Percentiles rank a stretch among this genome's conserved stretches.
phyloP scores from a whole-genome alignment of 176 grass and related monocot genomes.

The Carex parvula region DNA sequence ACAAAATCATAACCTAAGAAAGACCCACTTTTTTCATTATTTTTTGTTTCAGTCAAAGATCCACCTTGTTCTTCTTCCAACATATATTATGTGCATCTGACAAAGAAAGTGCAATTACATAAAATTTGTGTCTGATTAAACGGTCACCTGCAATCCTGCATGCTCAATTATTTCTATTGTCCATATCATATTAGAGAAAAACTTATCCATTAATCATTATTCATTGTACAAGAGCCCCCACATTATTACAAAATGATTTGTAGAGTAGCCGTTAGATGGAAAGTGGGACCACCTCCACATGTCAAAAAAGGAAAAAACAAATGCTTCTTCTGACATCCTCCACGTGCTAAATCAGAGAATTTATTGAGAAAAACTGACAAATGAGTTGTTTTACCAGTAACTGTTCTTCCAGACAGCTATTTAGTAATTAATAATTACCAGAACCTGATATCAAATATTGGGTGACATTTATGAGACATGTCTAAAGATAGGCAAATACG shows the following conservation, averaged over 20 bases:
- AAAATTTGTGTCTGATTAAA: background rate
- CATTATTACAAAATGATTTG: background rate
- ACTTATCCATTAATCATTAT: too few species aligned
- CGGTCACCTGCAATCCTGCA: constrained; percentile 14
- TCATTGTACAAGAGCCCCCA: too few species aligned
- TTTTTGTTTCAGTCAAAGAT: background rate
- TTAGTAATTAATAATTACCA: background rate
- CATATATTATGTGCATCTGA: background rate
- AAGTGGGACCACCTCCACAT: background rate
- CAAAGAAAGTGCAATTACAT: background rate
- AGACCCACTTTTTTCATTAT: background rate
- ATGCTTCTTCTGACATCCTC: background rate
- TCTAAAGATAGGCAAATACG: background rate
- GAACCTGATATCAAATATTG: background rate
- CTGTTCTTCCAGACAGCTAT: background rate
- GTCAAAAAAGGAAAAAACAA: background rate
- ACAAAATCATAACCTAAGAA: background rate
- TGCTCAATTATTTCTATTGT: background rate
- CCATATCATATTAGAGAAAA: background rate
- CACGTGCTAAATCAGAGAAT: background rate
- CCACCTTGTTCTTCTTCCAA: background rate
- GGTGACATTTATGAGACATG: background rate
- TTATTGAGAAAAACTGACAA: background rate
- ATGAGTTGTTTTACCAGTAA: background rate
- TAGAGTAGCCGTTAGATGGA: background rate